phyloP scores from a whole-genome alignment of 805 yeast genomes.

The Babjeviella inositovora region DNA sequence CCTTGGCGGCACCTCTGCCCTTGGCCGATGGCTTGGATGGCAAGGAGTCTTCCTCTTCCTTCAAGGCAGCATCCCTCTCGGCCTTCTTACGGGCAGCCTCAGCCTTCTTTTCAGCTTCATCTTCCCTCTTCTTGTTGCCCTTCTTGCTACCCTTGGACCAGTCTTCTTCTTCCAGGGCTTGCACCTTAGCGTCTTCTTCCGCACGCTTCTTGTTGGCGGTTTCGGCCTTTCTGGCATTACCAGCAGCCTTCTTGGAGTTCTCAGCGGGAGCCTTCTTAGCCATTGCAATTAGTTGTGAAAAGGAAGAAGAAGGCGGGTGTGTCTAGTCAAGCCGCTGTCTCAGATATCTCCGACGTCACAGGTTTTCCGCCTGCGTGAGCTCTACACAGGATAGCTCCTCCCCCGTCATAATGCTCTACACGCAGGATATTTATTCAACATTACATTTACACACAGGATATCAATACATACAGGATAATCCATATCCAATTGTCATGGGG shows the following conservation, averaged over 20 bases:
- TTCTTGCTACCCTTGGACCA: slow-evolving; percentile 68
- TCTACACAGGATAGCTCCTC: too few relatives aligned
- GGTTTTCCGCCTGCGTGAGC: too few relatives aligned
- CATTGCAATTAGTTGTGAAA: slow-evolving; percentile 15
- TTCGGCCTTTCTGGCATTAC: slow-evolving; percentile 54
- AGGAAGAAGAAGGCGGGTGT: too few relatives aligned
- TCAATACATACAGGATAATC: too few relatives aligned
- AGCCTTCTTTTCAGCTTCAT: slow-evolving; percentile 50
- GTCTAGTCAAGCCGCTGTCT: too few relatives aligned
- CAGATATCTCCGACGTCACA: too few relatives aligned
- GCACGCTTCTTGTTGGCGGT: slow-evolving; percentile 39
- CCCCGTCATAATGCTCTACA: too few relatives aligned
- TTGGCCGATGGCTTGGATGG: slow-evolving; percentile 41
- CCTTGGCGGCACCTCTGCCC: slow-evolving; percentile 53
- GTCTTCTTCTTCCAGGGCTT: slow-evolving; percentile 37
- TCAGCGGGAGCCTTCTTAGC: slow-evolving; percentile 30
- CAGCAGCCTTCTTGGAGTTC: slow-evolving; percentile 41
- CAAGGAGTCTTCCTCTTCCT: slow-evolving; percentile 47
- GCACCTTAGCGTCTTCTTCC: slow-evolving; percentile 27
- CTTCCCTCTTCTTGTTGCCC: slow-evolving; percentile 53
- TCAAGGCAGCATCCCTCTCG: slow-evolving; percentile 57
- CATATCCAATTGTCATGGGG: too few relatives aligned
- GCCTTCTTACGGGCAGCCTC: slow-evolving; percentile 70
- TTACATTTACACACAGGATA: too few relatives aligned
- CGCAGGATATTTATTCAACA: too few relatives aligned